Percentiles rank a stretch among this genome's conserved stretches.
Conservation (phyloP, 2,329 filamentous ascomycete species). For the Ophiocordyceps polyrhachis-furcata region DNA sequence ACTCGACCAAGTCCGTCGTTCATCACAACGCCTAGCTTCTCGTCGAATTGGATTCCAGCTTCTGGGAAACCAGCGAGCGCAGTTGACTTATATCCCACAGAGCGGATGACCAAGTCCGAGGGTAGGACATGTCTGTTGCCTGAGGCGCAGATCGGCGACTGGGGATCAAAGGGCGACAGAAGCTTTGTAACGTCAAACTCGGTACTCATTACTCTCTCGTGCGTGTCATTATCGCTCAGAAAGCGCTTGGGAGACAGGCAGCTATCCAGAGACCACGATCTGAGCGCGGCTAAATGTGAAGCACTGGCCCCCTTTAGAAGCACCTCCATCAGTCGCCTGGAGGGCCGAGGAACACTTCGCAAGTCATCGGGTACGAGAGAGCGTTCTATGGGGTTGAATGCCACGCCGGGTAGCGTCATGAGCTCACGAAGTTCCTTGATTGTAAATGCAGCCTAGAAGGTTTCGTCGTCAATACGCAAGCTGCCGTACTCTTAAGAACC, state of each 20-base stretch:
- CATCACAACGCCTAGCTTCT: slow-evolving; percentile 52
- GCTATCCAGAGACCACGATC: slow-evolving; percentile 72
- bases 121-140: slow-evolving; percentile 34
- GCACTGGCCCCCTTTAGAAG: slow-evolving; percentile 53
- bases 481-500: background rate
- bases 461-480: background rate
- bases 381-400: slow-evolving; percentile 49
- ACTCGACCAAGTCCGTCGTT: slow-evolving; percentile 72
- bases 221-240: slow-evolving; percentile 24
- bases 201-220: slow-evolving; percentile 39
- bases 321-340: slow-evolving; percentile 62
- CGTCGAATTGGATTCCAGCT: slow-evolving; percentile 62
- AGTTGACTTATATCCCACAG: slow-evolving; percentile 83
- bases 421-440: slow-evolving; percentile 89
- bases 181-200: slow-evolving; percentile 47
- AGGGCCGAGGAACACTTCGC: slow-evolving; percentile 53
- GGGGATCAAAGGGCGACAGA: slow-evolving; percentile 32
- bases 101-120: slow-evolving; percentile 65
- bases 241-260: slow-evolving; percentile 64
- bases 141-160: slow-evolving; percentile 27
- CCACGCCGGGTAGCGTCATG: slow-evolving; percentile 53
- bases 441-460: slow-evolving; percentile 64
- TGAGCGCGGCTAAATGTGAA: slow-evolving; percentile 27
- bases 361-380: slow-evolving; percentile 49
- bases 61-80: slow-evolving; percentile 56